Percentiles rank a stretch among this genome's conserved stretches.
Evolutionary conservation across 2,329 filamentous ascomycete genomes (phyloP).

Genomic region (Zasmidium citrigriseum): DNA sequence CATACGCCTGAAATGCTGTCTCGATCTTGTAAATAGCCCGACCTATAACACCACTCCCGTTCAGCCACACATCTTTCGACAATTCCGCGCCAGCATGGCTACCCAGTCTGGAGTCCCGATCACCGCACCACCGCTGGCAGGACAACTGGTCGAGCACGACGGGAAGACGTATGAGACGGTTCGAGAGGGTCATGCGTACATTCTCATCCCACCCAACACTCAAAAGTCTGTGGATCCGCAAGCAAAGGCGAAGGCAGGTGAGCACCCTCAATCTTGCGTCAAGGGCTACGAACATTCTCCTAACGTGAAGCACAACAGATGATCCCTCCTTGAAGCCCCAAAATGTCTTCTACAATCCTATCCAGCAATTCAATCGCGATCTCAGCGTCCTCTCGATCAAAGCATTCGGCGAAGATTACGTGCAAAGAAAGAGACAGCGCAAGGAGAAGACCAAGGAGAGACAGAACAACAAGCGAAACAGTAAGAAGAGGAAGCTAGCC

Average conservation of each 20-base stretch:
- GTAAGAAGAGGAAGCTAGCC: slow-evolving; percentile 31
- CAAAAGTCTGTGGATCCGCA: slow-evolving; percentile 51
- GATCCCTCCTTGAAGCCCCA: slow-evolving; percentile 58
- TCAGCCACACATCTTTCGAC: not conserved
- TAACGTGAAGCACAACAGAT: slow-evolving; percentile 30
- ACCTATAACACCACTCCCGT: not conserved
- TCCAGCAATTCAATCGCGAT: slow-evolving; percentile 98
- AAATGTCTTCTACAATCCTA: slow-evolving; percentile 95
- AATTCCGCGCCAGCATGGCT: not conserved
- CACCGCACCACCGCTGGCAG: slow-evolving; percentile 26
- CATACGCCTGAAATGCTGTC: not conserved
- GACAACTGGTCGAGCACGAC: slow-evolving; percentile 36
- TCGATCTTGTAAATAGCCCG: too few relatives aligned
- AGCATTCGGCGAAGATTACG: slow-evolving; percentile 72
- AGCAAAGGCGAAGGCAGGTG: slow-evolving; percentile 37
- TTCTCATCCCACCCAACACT: slow-evolving; percentile 60
- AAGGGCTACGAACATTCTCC: not conserved
- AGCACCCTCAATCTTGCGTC: slow-evolving; percentile 31
- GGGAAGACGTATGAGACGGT: slow-evolving; percentile 52
- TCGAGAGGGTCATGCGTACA: slow-evolving; percentile 68
- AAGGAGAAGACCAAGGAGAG: slow-evolving; percentile 37
- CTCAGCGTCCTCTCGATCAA: slow-evolving; percentile 90
- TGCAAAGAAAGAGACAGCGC: slow-evolving; percentile 26
- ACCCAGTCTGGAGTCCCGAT: slow-evolving; percentile 18
- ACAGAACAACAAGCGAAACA: slow-evolving; percentile 28